Conservation (phyloP, 371 early-diverging fungal genomes). For the Paraphysoderma sedebokerense region DNA sequence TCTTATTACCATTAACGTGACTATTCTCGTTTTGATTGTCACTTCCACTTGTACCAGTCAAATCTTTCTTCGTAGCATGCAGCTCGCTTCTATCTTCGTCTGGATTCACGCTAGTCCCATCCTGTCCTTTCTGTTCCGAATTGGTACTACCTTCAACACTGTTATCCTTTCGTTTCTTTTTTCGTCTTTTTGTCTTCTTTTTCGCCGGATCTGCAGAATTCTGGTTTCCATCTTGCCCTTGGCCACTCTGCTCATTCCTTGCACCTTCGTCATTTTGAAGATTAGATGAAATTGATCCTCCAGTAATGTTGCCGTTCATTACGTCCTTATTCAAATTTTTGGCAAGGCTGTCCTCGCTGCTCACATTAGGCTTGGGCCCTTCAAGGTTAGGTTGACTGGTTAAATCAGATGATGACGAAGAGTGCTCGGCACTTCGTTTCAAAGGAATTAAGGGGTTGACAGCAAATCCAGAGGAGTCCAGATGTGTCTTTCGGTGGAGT, state of each 20-base stretch:
- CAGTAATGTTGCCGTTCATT: background rate
- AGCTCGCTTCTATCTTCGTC: constrained; percentile 1
- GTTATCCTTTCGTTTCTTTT: background rate
- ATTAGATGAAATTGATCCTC: constrained; percentile 5
- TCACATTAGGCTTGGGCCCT: background rate
- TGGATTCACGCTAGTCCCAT: background rate
- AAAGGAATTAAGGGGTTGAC: constrained; percentile 10
- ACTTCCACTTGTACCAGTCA: background rate
- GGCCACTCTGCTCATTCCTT: background rate
- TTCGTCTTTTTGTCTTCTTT: background rate
- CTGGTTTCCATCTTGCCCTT: too few relatives aligned
- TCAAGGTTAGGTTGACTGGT: background rate
- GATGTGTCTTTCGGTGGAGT: constrained; percentile 17
- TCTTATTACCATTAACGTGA: constrained; percentile 1
- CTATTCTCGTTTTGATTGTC: background rate
- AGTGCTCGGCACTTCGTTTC: too few relatives aligned
- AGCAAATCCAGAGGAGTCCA: constrained; percentile 15
- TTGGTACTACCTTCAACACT: background rate
- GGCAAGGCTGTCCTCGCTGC: background rate
- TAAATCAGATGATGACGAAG: too few relatives aligned
- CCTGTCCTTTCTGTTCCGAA: constrained; percentile 2
- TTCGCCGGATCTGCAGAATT: too few relatives aligned
- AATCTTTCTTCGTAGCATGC: background rate
- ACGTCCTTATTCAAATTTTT: background rate
- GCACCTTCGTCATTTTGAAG: background rate